These are phyloP conservation scores for Diaporthe eres DNA, from an alignment of 2,329 filamentous ascomycete species.

Conservation along the genomic window DNA sequence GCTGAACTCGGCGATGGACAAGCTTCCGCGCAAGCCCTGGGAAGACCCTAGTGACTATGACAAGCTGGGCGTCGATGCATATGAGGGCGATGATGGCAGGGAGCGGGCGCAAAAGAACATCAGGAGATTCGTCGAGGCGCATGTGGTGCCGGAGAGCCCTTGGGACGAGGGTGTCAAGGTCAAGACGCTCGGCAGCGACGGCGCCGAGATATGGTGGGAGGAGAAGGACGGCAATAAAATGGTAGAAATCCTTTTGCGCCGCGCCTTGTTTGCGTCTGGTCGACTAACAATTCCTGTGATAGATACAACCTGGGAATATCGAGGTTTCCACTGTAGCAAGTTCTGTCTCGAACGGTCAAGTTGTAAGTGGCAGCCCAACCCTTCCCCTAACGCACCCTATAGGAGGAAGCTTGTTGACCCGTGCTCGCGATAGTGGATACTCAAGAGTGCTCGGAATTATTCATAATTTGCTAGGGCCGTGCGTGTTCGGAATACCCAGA, in stretches of 20 bases:
- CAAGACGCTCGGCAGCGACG: slow-evolving; percentile 73
- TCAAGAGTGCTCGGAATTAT: slow-evolving; percentile 67
- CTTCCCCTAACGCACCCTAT: background rate
- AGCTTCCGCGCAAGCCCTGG: slow-evolving; percentile 88
- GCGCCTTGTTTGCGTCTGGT: background rate
- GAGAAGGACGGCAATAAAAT: slow-evolving; percentile 75
- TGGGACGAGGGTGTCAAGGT: slow-evolving; percentile 79
- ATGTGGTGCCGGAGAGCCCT: slow-evolving; percentile 81
- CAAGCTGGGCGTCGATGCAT: slow-evolving; percentile 76
- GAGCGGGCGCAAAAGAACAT: slow-evolving; percentile 84
- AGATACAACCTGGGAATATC: slow-evolving; percentile 85
- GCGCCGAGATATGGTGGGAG: slow-evolving; percentile 85
- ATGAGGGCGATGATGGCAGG: slow-evolving; percentile 81
- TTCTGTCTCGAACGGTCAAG: slow-evolving; percentile 87
- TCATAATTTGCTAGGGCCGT: slow-evolving; percentile 42
- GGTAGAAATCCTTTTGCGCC: slow-evolving; percentile 60
- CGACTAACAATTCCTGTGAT: slow-evolving; percentile 27
- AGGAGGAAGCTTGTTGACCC: slow-evolving; percentile 40
- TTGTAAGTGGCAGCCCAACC: slow-evolving; percentile 62
- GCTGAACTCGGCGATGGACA: slow-evolving; percentile 84
- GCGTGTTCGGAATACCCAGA: background rate
- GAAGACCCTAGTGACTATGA: slow-evolving; percentile 82
- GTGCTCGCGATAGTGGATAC: slow-evolving; percentile 69
- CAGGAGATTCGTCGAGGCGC: slow-evolving; percentile 85
- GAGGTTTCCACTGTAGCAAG: slow-evolving; percentile 82